Conservation (phyloP, 257 asterid species). For the Solanum acaule region DNA sequence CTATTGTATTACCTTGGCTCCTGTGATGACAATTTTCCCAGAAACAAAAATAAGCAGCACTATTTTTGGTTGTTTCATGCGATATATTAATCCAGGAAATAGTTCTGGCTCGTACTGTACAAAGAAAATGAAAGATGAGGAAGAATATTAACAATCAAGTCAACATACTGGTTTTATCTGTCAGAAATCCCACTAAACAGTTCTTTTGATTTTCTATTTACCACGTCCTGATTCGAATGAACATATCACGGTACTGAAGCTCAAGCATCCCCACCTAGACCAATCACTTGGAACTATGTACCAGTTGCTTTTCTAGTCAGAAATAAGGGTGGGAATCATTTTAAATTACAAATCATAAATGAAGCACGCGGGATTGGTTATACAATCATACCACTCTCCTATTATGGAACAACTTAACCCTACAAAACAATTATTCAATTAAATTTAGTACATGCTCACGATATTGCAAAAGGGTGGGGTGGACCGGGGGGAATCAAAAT, state of each 20-base stretch:
- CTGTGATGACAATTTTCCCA: slow-evolving; percentile 91
- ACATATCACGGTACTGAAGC: neutral
- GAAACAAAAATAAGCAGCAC: slow-evolving; percentile 91
- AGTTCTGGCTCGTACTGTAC: slow-evolving; percentile 91
- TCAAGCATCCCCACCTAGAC: neutral
- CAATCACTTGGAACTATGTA: neutral
- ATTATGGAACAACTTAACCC: neutral
- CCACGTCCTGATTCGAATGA: neutral
- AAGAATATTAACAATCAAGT: neutral
- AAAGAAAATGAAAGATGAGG: neutral
- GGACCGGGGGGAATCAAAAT: neutral
- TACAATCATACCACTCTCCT: neutral
- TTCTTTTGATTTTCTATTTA: neutral
- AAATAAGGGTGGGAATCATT: neutral
- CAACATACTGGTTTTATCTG: neutral
- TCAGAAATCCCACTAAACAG: neutral
- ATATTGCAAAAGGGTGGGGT: neutral
- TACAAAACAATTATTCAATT: neutral
- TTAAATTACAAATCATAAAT: neutral
- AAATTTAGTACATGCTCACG: neutral
- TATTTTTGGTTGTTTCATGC: slow-evolving; percentile 92
- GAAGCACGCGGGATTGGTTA: neutral
- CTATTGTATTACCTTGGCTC: slow-evolving; percentile 61
- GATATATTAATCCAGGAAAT: slow-evolving; percentile 84
- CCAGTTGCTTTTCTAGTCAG: neutral